A percentile compares a stretch with the other conserved stretches of the same genome.
Evolutionary conservation across 768 basidiomycete genomes (phyloP).

Genomic region (Zangia roseola): DNA sequence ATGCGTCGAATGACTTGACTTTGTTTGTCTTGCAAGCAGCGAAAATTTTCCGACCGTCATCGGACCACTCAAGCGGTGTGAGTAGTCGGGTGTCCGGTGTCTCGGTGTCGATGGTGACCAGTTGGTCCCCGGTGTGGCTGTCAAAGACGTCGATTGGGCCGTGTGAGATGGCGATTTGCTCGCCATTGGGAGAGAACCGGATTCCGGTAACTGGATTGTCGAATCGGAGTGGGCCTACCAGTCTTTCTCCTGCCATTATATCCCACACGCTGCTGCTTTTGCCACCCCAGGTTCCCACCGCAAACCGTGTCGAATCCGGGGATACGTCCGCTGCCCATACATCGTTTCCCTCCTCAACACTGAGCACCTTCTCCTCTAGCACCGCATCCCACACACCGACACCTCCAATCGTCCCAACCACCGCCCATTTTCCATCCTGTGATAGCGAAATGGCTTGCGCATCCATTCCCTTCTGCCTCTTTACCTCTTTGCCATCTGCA

Average conservation of each 20-base stretch:
- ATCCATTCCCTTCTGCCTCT: neutral
- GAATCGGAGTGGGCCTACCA: neutral
- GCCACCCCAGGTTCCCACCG: neutral
- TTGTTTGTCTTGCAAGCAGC: too few species aligned
- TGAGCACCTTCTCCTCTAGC: neutral
- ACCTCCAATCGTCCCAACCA: neutral
- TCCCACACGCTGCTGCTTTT: neutral
- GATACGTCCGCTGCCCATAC: too few species aligned
- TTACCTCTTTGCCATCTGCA: too few species aligned
- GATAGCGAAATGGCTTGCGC: neutral
- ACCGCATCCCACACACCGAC: neutral
- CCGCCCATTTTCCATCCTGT: neutral
- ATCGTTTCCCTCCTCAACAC: neutral
- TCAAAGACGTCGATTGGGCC: neutral
- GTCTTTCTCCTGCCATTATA: neutral
- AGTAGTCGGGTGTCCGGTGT: neutral
- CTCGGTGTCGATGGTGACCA: neutral
- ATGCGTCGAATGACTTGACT: too few species aligned
- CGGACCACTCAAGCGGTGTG: too few species aligned
- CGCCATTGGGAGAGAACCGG: slow-evolving; percentile 1
- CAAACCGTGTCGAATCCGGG: slow-evolving; percentile 1
- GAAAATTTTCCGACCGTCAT: too few species aligned
- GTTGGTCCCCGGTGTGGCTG: neutral
- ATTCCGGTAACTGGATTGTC: neutral
- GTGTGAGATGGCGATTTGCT: neutral